Conservation (phyloP, 495 filamentous ascomycete species). For the Halenospora varia region DNA sequence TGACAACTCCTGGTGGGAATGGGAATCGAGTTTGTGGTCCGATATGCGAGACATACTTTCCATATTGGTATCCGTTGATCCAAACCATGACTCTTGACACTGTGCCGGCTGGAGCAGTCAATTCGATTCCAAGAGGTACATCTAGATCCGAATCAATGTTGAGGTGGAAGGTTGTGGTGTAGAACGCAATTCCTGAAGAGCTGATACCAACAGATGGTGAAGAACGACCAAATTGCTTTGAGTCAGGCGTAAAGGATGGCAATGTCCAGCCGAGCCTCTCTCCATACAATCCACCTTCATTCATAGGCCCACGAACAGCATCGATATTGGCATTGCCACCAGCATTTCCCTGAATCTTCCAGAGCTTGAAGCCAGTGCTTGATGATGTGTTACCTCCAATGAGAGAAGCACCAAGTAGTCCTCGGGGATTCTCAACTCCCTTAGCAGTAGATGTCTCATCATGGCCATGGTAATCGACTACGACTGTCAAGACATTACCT, state of each 20-base stretch:
- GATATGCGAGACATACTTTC: slow-evolving; percentile 44
- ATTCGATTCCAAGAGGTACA: slow-evolving; percentile 47
- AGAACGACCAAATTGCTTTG: slow-evolving; percentile 11
- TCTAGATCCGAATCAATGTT: slow-evolving; percentile 56
- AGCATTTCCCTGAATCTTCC: slow-evolving; percentile 72
- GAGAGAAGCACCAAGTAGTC: slow-evolving; percentile 58
- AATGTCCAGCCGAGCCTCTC: slow-evolving; percentile 32
- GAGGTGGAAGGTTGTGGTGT: slow-evolving; percentile 54
- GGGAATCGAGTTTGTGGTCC: slow-evolving; percentile 47
- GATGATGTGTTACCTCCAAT: slow-evolving; percentile 14
- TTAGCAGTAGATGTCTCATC: slow-evolving; percentile 57
- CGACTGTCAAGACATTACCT: slow-evolving; percentile 58
- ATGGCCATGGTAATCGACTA: slow-evolving; percentile 67
- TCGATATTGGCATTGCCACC: slow-evolving; percentile 61
- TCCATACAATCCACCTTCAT: slow-evolving; percentile 33
- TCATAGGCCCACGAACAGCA: slow-evolving; percentile 38
- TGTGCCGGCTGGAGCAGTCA: slow-evolving; percentile 38
- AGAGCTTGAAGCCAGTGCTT: slow-evolving; percentile 48
- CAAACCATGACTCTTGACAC: slow-evolving; percentile 55
- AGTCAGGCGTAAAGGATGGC: slow-evolving; percentile 21
- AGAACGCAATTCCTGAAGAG: slow-evolving; percentile 57
- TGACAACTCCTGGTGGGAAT: slow-evolving; percentile 44
- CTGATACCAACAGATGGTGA: slow-evolving; percentile 49
- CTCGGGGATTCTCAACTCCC: slow-evolving; percentile 49
- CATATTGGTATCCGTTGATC: slow-evolving; percentile 66